Evolutionary conservation across 768 basidiomycete species (phyloP).

Genomic region (Auricularia sp.): DNA sequence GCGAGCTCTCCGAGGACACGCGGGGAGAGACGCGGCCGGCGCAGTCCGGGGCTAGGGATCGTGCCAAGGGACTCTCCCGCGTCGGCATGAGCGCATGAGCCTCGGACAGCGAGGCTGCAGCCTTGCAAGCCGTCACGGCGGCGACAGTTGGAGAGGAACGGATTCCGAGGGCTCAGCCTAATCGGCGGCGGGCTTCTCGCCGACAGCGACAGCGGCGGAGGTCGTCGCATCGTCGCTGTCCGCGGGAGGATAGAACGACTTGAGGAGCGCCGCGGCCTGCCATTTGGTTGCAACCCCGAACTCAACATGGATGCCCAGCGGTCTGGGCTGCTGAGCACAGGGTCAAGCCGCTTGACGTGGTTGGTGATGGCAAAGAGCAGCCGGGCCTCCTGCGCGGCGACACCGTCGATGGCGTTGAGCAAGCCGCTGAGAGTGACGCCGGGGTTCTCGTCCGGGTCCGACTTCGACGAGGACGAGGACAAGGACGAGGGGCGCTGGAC

Average conservation of each 20-base stretch:
- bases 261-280: conserved; percentile 58
- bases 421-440: conserved; percentile 40
- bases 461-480: neutral
- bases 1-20: conserved; percentile 38
- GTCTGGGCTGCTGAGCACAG: conserved; percentile 66
- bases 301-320: conserved; percentile 31
- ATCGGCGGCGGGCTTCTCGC: neutral
- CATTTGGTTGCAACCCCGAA: conserved; percentile 39
- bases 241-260: conserved; percentile 51
- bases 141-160: neutral
- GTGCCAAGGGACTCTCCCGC: neutral
- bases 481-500: conserved; percentile 23
- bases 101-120: neutral
- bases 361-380: conserved; percentile 74
- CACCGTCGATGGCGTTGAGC: conserved; percentile 70
- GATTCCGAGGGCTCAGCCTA: neutral
- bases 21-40: conserved; percentile 31
- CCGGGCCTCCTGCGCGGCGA: conserved; percentile 73
- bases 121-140: neutral
- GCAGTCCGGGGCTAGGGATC: conserved; percentile 5
- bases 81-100: neutral
- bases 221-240: neutral
- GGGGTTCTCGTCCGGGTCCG: neutral
- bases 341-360: conserved; percentile 56
- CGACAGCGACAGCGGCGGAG: neutral